A percentile compares a stretch with the other conserved stretches of the same genome.
Conservation (phyloP, 164 flowering plant species). For the Berberis thunbergii region DNA sequence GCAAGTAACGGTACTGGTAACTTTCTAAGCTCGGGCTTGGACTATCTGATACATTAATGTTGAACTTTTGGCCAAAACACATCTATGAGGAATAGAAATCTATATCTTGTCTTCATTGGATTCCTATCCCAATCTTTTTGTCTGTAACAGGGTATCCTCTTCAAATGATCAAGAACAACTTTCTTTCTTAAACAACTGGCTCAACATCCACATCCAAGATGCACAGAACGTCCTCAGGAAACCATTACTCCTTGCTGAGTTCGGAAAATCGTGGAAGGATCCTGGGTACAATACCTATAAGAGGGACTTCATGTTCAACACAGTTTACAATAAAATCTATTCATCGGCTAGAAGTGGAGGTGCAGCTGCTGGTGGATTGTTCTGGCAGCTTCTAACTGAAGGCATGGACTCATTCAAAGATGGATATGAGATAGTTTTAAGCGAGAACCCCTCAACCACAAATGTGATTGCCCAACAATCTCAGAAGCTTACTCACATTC, state of each 20-base stretch:
- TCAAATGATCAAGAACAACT: conserved; percentile 43
- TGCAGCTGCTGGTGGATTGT: conserved; percentile 59
- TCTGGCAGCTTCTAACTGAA: conserved; percentile 68
- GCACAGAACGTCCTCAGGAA: conserved; percentile 45
- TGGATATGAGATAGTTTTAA: conserved; percentile 66
- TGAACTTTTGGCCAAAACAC: too few relatives aligned
- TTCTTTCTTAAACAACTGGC: conserved; percentile 57
- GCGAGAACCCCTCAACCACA: conserved; percentile 50
- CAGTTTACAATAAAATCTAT: conserved; percentile 44
- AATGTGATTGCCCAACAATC: conserved; percentile 44
- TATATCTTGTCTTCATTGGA: too few relatives aligned
- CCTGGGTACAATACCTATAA: conserved; percentile 28
- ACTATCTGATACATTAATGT: too few relatives aligned
- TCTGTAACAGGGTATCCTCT: conserved; percentile 36
- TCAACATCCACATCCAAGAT: conserved; percentile 50
- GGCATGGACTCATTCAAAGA: conserved; percentile 65
- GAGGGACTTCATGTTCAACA: conserved; percentile 42
- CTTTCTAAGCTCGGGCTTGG: too few relatives aligned
- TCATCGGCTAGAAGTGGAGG: conserved; percentile 66
- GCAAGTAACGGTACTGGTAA: too few relatives aligned
- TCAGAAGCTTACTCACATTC: conserved; percentile 32
- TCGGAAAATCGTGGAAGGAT: conserved; percentile 55
- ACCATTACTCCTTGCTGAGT: conserved; percentile 64
- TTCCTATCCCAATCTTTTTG: background rate
- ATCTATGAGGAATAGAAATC: too few relatives aligned